phyloP scores from a whole-genome alignment of 164 flowering plant genomes.

The Liriodendron chinense region DNA sequence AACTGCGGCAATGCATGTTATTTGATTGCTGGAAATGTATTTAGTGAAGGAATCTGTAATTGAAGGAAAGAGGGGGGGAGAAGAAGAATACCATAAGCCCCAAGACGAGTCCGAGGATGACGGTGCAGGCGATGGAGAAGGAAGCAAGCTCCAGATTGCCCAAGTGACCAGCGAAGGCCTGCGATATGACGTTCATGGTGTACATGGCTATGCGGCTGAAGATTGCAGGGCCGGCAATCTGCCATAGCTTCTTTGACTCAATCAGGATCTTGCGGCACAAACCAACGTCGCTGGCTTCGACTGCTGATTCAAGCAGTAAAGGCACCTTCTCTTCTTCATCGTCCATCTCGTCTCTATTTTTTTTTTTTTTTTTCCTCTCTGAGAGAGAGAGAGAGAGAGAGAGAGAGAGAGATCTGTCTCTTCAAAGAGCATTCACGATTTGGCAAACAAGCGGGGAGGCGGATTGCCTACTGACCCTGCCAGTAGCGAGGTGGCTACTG shows the following conservation, averaged over 20 bases:
- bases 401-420: too few species aligned
- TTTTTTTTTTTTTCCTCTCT: too few species aligned
- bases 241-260: conserved; percentile 61
- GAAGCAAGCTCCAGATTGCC: conserved; percentile 61
- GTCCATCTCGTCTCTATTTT: neutral
- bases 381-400: too few species aligned
- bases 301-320: conserved; percentile 14
- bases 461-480: too few species aligned
- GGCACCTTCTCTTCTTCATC: conserved; percentile 18
- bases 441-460: too few species aligned
- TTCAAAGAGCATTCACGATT: too few species aligned
- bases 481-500: too few species aligned
- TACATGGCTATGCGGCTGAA: conserved; percentile 48
- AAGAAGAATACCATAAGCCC: conserved; percentile 53
- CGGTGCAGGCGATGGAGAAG: conserved; percentile 48
- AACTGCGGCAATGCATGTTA: conserved; percentile 17
- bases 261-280: conserved; percentile 29
- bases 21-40: too few species aligned
- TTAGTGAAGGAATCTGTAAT: too few species aligned
- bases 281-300: neutral
- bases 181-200: conserved; percentile 49
- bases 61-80: neutral
- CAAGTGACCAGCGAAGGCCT: conserved; percentile 65
- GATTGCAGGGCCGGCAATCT: conserved; percentile 58
- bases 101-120: conserved; percentile 51